These are phyloP conservation scores for Candida taoyuanica DNA, from an alignment of 805 yeast species.

Conservation along the genomic window DNA sequence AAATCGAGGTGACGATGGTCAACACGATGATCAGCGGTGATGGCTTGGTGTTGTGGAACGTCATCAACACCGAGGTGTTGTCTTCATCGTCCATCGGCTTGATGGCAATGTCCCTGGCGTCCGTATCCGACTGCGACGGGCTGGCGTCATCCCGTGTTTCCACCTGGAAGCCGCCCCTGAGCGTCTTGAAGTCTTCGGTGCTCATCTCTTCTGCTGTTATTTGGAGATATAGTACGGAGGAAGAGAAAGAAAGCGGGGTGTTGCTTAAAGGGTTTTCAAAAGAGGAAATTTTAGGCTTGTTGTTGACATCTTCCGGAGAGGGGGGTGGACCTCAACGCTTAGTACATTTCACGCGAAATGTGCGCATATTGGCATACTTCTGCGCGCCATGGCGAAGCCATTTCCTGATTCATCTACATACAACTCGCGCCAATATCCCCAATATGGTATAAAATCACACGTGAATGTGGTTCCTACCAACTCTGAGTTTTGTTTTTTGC, in stretches of 20 bases:
- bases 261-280: too few relatives aligned
- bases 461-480: not conserved
- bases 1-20: conserved; percentile 77
- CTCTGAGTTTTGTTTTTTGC: not conserved
- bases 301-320: not conserved
- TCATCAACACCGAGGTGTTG: conserved; percentile 41
- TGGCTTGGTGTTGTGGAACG: conserved; percentile 47
- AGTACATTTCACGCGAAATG: too few relatives aligned
- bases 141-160: conserved; percentile 3
- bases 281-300: not conserved
- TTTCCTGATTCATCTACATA: not conserved
- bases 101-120: conserved; percentile 17
- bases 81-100: conserved; percentile 45
- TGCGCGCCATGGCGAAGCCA: not conserved
- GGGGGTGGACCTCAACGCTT: too few relatives aligned
- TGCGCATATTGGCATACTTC: not conserved
- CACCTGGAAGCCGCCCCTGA: conserved; percentile 15
- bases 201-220: conserved; percentile 3
- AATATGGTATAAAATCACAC: not conserved
- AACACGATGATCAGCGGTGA: conserved; percentile 61
- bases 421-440: not conserved
- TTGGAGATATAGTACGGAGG: not conserved
- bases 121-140: not conserved
- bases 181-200: conserved; percentile 13
- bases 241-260: not conserved